A percentile compares a stretch with the other conserved stretches of the same genome.
These are phyloP conservation scores for Phytopythium mirpurense DNA, from an alignment of 352 stramenopile genomes.

Conservation along the genomic window DNA sequence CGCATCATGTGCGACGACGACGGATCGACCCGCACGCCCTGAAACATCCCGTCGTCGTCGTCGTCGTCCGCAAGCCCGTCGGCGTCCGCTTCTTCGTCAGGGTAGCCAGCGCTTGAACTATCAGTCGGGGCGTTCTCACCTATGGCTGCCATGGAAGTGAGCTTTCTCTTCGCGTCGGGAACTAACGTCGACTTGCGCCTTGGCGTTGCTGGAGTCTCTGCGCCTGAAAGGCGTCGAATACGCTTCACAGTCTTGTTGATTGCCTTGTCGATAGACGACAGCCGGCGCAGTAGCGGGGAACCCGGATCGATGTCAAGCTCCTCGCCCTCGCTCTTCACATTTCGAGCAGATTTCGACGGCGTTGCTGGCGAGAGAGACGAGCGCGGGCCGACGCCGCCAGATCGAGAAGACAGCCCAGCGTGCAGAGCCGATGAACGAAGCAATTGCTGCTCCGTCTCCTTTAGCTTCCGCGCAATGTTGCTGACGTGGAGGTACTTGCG, in stretches of 20 bases:
- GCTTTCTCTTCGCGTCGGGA: neutral
- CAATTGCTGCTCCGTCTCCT: conserved; percentile 52
- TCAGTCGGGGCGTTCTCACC: neutral
- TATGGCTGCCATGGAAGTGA: conserved; percentile 1
- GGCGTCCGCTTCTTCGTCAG: conserved; percentile 3
- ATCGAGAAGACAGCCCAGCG: conserved; percentile 12
- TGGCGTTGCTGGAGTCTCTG: conserved; percentile 12
- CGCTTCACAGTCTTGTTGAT: conserved; percentile 61
- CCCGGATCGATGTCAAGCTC: neutral
- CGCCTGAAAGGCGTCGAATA: conserved; percentile 42
- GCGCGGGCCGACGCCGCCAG: neutral
- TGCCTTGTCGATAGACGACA: conserved; percentile 56
- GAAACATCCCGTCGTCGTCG: conserved; percentile 5
- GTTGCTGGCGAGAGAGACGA: neutral
- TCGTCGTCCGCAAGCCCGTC: conserved; percentile 18
- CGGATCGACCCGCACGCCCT: conserved; percentile 33
- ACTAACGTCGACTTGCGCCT: neutral
- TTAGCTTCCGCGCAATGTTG: conserved; percentile 59
- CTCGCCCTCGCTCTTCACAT: neutral
- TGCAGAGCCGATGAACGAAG: conserved; percentile 28
- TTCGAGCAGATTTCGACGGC: neutral
- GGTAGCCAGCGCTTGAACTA: neutral
- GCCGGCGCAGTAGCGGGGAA: conserved; percentile 24
- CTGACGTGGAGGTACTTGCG: conserved; percentile 63
- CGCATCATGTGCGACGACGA: conserved; percentile 55